These are phyloP conservation scores for Tuber umbilicatum DNA, from an alignment of 495 filamentous ascomycete genomes.

Conservation along the genomic window DNA sequence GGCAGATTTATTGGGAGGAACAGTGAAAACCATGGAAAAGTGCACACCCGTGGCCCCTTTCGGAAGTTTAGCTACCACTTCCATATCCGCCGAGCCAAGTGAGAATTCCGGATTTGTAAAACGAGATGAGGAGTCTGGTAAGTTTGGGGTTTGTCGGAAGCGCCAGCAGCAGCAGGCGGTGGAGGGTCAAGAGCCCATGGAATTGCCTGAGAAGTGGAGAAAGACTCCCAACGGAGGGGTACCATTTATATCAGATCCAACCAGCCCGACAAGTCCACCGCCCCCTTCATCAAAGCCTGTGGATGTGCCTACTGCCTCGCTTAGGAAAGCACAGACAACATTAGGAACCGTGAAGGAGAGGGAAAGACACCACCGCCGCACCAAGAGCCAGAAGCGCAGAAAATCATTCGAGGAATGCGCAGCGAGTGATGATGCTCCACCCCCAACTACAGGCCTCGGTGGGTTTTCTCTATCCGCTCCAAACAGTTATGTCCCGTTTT, in stretches of 20 bases:
- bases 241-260: slow-evolving; percentile 26
- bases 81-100: slow-evolving; percentile 16
- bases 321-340: slow-evolving; percentile 12
- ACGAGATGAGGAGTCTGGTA: slow-evolving; percentile 26
- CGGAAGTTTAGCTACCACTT: slow-evolving; percentile 27
- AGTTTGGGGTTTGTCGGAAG: slow-evolving; percentile 26
- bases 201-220: slow-evolving; percentile 33
- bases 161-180: slow-evolving; percentile 21
- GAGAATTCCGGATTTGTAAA: slow-evolving; percentile 15
- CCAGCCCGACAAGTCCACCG: slow-evolving; percentile 18
- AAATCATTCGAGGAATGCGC: slow-evolving; percentile 36
- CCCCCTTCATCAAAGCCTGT: slow-evolving; percentile 22
- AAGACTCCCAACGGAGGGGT: slow-evolving; percentile 32
- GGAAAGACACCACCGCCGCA: slow-evolving; percentile 28
- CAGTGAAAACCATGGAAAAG: slow-evolving; percentile 31
- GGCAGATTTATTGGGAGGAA: slow-evolving; percentile 31
- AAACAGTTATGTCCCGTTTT: slow-evolving; percentile 33
- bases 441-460: slow-evolving; percentile 18
- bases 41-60: slow-evolving; percentile 31
- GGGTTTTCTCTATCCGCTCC: slow-evolving; percentile 34
- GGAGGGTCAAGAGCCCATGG: slow-evolving; percentile 18
- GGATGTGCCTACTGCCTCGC: slow-evolving; percentile 17
- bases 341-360: slow-evolving; percentile 2
- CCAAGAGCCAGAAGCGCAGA: slow-evolving; percentile 32
- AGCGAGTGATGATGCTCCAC: slow-evolving; percentile 33